phyloP scores from a whole-genome alignment of 805 yeast genomes.

The Myxozyma melibiosi region DNA sequence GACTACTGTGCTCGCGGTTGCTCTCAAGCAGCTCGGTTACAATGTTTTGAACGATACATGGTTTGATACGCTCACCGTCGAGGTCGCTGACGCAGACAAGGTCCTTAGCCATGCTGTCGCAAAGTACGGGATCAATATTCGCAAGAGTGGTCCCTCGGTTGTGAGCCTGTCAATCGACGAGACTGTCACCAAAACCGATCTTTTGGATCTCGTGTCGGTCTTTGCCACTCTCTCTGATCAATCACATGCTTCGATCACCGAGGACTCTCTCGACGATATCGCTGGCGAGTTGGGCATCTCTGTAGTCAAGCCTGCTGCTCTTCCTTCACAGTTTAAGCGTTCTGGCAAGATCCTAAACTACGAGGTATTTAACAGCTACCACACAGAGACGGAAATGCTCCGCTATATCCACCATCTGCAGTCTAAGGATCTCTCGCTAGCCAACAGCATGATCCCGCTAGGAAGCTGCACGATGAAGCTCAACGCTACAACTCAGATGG shows the following conservation, averaged over 20 bases:
- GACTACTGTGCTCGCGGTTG: slow-evolving; percentile 69
- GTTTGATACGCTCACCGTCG: slow-evolving; percentile 76
- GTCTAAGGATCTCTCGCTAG: slow-evolving; percentile 85
- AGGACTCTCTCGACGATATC: slow-evolving; percentile 23
- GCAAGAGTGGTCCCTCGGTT: slow-evolving; percentile 60
- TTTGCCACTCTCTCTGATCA: slow-evolving; percentile 51
- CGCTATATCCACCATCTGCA: slow-evolving; percentile 87
- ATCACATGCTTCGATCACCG: slow-evolving; percentile 9
- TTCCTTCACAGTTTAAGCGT: slow-evolving; percentile 44
- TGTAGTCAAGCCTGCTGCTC: slow-evolving; percentile 57
- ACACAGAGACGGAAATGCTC: slow-evolving; percentile 92
- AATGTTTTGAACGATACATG: slow-evolving; percentile 59
- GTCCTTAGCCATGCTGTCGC: slow-evolving; percentile 60
- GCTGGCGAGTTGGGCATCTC: slow-evolving; percentile 36
- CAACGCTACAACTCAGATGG: slow-evolving; percentile 94
- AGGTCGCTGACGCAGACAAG: slow-evolving; percentile 63
- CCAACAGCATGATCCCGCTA: slow-evolving; percentile 94
- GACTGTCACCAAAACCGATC: slow-evolving; percentile 67
- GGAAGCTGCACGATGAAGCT: slow-evolving; percentile 99
- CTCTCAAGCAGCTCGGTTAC: slow-evolving; percentile 53
- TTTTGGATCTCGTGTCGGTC: slow-evolving; percentile 57
- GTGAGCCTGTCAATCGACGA: slow-evolving; percentile 91
- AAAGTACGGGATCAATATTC: slow-evolving; percentile 71
- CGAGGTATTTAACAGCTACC: slow-evolving; percentile 82
- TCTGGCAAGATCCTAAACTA: slow-evolving; percentile 52